These are phyloP conservation scores for Arabis alpina DNA, from an alignment of 345 rosid species.

Conservation along the genomic window DNA sequence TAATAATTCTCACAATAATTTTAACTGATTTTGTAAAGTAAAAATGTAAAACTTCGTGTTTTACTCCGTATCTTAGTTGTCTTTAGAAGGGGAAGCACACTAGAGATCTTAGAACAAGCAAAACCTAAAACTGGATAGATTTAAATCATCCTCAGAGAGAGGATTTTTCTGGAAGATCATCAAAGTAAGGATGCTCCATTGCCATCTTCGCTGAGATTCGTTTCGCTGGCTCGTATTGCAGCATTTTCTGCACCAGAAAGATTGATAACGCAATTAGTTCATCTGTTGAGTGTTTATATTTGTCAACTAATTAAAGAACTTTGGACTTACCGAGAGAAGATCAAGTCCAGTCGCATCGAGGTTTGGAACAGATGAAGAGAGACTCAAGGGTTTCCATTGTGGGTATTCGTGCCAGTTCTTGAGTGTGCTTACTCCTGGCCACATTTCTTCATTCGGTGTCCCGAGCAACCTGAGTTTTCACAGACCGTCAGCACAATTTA, in stretches of 20 bases:
- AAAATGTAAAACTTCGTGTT: no score
- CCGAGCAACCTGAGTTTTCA: constrained; percentile 70
- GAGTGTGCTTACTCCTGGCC: constrained; percentile 93
- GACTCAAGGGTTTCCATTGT: constrained; percentile 76
- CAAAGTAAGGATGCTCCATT: constrained; percentile 94
- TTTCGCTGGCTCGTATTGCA: constrained; percentile 82
- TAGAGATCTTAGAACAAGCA: constrained; percentile 60
- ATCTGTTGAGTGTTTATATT: constrained; percentile 12
- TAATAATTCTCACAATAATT: no score
- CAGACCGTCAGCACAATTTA: not conserved
- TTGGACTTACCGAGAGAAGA: constrained; percentile 67
- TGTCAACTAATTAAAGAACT: not conserved
- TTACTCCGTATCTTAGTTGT: no score
- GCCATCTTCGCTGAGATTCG: constrained; percentile 94
- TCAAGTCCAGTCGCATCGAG: constrained; percentile 74
- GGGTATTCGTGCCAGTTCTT: constrained; percentile 99
- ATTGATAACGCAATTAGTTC: constrained; percentile 2
- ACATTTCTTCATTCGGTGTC: constrained; percentile 84
- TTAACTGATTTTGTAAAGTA: no score
- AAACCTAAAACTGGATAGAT: not conserved
- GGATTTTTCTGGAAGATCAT: constrained; percentile 62
- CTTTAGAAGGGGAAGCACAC: constrained; percentile 21
- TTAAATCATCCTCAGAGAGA: constrained; percentile 45
- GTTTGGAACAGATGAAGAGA: constrained; percentile 67
- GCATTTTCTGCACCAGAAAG: constrained; percentile 71